Base-by-base conservation (phyloP, 805 yeast genomes). In the Candida maltosa region DNA sequence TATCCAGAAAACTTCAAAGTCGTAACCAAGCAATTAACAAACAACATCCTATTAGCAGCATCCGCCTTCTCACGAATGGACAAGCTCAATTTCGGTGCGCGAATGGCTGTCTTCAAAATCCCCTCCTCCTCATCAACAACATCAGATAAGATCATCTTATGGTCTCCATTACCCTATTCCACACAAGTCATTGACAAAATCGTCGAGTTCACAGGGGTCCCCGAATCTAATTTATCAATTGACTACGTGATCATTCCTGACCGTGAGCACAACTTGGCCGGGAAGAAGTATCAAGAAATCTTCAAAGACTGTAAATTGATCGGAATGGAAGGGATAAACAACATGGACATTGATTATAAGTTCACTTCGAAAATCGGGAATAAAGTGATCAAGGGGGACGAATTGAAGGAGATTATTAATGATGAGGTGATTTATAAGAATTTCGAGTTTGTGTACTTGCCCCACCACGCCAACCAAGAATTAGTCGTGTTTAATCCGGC, bases 261-360 rank as follows among this genome's bases (percentile, higher is more conserved):
- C 48, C 48, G 44, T 21, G 83, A 78, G 43, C 88, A 82, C 49
- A 77, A 83, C 1, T 58, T 81, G 75, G 84, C 82, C 3, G 75
- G 80, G 9, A 49, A 55, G 17, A 69, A 73, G 10, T 73, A 80
- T 57, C 71, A 74, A 49, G 60, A 64, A 14, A 54, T 58, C 35
- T 69, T 60, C 50, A 84, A 86, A 3, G 48, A 62, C 2, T 54
- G 76, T 32, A 69, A 73, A 46, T 53, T 81, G 18, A 66, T 81
- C 40, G 85, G 80, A 5, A 68, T 75, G 58, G 76, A 68, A 25
- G 66, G 53, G 16, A 24, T 32, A 4, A 30, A 33, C 18, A 32
- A 44, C 4, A 56, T 69, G 8, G 56, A 60, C 2, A 52, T 76
- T 19, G 78, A 73, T 44, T 61, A 67, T 43, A 52, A 45, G 17